Conservation (phyloP, 2,329 filamentous ascomycete genomes). For the Xylariaceae sp. region DNA sequence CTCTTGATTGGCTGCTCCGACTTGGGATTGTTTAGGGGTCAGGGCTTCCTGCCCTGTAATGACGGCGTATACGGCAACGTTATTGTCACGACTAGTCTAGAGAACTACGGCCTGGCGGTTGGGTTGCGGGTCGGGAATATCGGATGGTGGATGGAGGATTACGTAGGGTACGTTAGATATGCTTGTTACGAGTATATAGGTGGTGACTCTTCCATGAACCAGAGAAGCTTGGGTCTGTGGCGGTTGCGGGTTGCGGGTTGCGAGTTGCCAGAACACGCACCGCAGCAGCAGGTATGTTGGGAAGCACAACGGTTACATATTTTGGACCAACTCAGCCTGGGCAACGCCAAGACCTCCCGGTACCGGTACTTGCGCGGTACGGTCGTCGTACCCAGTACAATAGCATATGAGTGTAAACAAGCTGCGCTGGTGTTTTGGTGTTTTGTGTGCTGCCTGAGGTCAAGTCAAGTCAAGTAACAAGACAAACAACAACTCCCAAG, state of each 20-base stretch:
- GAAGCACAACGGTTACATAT: neutral
- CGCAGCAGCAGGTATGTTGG: neutral
- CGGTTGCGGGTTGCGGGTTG: neutral
- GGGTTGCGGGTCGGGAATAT: conserved; percentile 16
- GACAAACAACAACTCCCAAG: too few species aligned
- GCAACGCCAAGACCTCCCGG: neutral
- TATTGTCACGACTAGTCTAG: conserved; percentile 23
- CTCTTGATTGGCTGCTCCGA: conserved; percentile 15
- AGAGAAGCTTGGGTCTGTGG: conserved; percentile 2
- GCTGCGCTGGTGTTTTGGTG: neutral
- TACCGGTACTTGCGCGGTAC: neutral
- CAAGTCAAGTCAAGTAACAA: neutral
- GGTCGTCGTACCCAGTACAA: neutral
- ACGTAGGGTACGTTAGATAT: conserved; percentile 27
- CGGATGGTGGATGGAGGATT: neutral
- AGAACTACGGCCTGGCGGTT: conserved; percentile 14
- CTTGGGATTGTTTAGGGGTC: conserved; percentile 18
- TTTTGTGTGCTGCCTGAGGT: neutral
- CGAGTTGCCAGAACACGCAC: neutral
- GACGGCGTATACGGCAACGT: conserved; percentile 23
- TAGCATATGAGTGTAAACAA: neutral
- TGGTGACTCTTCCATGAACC: conserved; percentile 3
- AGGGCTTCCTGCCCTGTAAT: conserved; percentile 18
- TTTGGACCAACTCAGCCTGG: neutral
- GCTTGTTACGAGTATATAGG: conserved; percentile 26